Base-by-base conservation (phyloP, 352 stramenopile species). In the Pythium coloratum region DNA sequence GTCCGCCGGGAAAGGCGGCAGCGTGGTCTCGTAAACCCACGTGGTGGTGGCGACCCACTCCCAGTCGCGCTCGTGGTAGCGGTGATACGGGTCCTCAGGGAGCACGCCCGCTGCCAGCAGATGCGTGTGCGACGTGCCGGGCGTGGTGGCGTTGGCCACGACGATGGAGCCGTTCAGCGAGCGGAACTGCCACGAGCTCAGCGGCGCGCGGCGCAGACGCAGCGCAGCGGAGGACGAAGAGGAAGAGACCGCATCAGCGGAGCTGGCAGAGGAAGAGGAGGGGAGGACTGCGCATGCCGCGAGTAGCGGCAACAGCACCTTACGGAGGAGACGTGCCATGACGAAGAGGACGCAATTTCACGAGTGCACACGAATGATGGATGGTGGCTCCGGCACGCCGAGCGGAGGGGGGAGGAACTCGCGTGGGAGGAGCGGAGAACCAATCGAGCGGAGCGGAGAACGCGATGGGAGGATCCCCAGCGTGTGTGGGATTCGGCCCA, bases 61-160 rank as follows among this genome's bases (percentile, higher is more conserved):
- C 56, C 89, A 81, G 34, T 72, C 72, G 53, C 68, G 75, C 73
- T 96, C 88, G 53, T 95, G 90, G 73, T 80, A 92, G 20, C 86
- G 79, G 36, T 70, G 72, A 64, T 94, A 89, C 32, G 87, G 85
- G 32, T 73, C 67, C 2, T 65, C 61, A 0, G 69, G 58, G 44
- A 96, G 78, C 47, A 94, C 42, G 8, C 82, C 80, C 10, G 80
- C 82, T 1, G 76, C 72, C 67, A 86, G 66, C 55, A 96, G 58
- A 61, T 94, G 86, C 62, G 71, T 80, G 73, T 96, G 89, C 13
- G 87, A 77, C 9, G 86, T 88, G 32, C 88, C 88, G 0, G 88
- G 88, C 57, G 90, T 76, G 24, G 74, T 72, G 20, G 64, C 80
- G 38, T 86, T 84, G 51, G 69, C 67, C 18, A 91, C 42, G 30